These are phyloP conservation scores for Phytophthora sp. DNA, from an alignment of 352 stramenopile genomes.

Conservation along the genomic window DNA sequence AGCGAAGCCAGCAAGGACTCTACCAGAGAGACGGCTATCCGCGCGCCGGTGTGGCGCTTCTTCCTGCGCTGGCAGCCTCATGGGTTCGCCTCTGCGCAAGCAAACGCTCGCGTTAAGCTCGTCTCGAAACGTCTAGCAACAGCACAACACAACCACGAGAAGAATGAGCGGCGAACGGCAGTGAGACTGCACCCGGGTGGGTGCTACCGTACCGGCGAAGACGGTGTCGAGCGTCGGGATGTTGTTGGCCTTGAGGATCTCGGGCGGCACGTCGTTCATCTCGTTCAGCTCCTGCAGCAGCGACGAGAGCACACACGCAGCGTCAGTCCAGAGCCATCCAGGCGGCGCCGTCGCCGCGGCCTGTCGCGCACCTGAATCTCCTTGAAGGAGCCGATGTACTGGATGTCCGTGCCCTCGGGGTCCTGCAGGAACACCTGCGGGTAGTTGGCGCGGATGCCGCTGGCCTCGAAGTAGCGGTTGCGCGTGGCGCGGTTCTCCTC, in stretches of 20 bases:
- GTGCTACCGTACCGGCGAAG: conserved; percentile 58
- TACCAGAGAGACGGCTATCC: neutral
- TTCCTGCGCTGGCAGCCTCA: conserved; percentile 13
- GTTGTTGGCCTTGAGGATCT: conserved; percentile 82
- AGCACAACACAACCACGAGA: conserved; percentile 26
- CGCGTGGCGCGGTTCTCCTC: conserved; percentile 81
- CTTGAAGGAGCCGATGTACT: conserved; percentile 83
- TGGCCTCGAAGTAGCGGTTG: conserved; percentile 80
- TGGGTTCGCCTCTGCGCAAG: conserved; percentile 7
- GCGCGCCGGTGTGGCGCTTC: conserved; percentile 6
- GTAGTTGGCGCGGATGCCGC: conserved; percentile 84
- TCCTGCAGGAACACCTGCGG: conserved; percentile 86
- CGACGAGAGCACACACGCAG: conserved; percentile 6
- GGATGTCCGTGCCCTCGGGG: conserved; percentile 42
- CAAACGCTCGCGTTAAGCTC: conserved; percentile 22
- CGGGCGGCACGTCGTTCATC: conserved; percentile 77
- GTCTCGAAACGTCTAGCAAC: conserved; percentile 41
- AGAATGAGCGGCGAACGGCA: conserved; percentile 13
- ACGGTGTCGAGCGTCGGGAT: conserved; percentile 72
- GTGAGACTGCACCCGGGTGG: neutral
- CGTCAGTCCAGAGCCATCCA: conserved; percentile 13
- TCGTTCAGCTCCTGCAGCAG: conserved; percentile 76
- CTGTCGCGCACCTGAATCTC: conserved; percentile 69
- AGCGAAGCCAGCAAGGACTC: neutral
- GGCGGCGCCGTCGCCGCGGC: neutral